Conservation (phyloP, 805 yeast genomes). For the Lipomyces japonicus region DNA sequence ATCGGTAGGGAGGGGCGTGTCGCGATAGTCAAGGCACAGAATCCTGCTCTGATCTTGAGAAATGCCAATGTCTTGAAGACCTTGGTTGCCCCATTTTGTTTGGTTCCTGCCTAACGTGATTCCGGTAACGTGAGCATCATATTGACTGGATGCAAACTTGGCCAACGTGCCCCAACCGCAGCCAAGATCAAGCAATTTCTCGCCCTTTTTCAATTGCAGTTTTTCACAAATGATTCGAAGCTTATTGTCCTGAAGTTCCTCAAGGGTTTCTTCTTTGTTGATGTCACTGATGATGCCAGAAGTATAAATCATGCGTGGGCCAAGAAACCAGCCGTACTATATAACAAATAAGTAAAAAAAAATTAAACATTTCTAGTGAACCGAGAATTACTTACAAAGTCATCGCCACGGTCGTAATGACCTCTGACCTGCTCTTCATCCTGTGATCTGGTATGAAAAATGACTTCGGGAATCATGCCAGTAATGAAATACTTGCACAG, state of each 20-base stretch:
- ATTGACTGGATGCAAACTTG: conserved; percentile 72
- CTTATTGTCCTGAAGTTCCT: conserved; percentile 79
- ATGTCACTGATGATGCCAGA: conserved; percentile 78
- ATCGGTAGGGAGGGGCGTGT: conserved; percentile 67
- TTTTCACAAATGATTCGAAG: conserved; percentile 83
- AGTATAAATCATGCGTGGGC: conserved; percentile 92
- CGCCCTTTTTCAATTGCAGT: conserved; percentile 69
- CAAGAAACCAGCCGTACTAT: conserved; percentile 79
- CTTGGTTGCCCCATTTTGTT: conserved; percentile 80
- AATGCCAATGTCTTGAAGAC: conserved; percentile 66
- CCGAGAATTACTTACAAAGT: conserved; percentile 45
- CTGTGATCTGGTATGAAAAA: conserved; percentile 86
- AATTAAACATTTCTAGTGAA: background rate
- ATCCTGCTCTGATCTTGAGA: conserved; percentile 65
- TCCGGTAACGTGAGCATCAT: conserved; percentile 86
- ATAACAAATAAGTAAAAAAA: background rate
- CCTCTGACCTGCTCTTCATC: conserved; percentile 93
- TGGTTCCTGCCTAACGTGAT: conserved; percentile 86
- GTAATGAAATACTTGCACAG: conserved; percentile 76
- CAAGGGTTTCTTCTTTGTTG: conserved; percentile 63
- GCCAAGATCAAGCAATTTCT: conserved; percentile 75
- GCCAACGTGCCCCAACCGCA: conserved; percentile 98
- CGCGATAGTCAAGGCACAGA: conserved; percentile 84
- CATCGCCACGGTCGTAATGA: conserved; percentile 95
- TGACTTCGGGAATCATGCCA: conserved; percentile 90